phyloP scores from a whole-genome alignment of 257 asterid genomes.

The Gentiana macrophylla region DNA sequence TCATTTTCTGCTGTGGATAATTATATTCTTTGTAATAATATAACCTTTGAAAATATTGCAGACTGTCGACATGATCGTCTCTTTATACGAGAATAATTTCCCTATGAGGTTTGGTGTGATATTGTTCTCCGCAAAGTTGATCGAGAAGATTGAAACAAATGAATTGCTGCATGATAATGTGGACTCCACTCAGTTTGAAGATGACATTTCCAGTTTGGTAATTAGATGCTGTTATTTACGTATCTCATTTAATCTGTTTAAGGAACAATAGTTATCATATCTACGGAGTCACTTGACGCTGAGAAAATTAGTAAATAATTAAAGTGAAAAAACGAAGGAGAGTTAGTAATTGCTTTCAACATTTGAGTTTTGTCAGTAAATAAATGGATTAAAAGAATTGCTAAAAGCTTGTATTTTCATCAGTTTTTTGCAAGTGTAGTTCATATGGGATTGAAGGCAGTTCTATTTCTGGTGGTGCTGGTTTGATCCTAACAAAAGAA shows the following conservation, averaged over 20 bases:
- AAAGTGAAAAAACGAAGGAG: not conserved
- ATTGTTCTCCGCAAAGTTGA: slow-evolving; percentile 61
- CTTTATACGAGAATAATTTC: slow-evolving; percentile 72
- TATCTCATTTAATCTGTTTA: not conserved
- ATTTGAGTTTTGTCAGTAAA: not conserved
- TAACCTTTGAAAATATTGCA: slow-evolving; percentile 33
- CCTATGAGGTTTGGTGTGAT: slow-evolving; percentile 95
- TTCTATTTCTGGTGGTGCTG: no score
- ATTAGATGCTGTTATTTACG: slow-evolving; percentile 12
- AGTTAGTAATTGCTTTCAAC: slow-evolving; percentile 1
- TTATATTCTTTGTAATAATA: slow-evolving; percentile 10
- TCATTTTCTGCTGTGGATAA: slow-evolving; percentile 6
- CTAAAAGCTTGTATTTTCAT: no score
- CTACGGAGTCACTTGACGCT: not conserved
- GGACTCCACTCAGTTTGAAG: slow-evolving; percentile 26
- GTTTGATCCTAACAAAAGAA: no score
- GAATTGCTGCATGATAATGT: slow-evolving; percentile 40
- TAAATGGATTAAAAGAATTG: no score
- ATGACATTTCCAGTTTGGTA: slow-evolving; percentile 87
- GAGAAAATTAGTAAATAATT: not conserved
- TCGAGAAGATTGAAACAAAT: slow-evolving; percentile 58
- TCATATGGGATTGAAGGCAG: no score
- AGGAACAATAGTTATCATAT: not conserved
- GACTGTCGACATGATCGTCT: slow-evolving; percentile 64
- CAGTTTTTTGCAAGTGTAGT: no score